Evolutionary conservation across 1,284 basidiomycete genomes (phyloP).

Genomic region (Papiliotrema flavescens): DNA sequence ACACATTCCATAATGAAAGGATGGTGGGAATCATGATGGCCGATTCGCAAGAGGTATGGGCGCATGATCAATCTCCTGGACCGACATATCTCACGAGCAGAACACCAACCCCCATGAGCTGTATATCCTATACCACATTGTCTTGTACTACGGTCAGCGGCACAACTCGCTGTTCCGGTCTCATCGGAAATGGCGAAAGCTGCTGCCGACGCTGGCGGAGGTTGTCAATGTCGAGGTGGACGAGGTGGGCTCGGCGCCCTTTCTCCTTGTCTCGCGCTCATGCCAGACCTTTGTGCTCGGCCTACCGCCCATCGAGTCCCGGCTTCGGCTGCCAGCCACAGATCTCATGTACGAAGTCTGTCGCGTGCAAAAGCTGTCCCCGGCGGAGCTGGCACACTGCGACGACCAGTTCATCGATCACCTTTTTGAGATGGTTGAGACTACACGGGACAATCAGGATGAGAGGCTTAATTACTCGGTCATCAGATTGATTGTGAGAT

Average conservation of each 20-base stretch:
- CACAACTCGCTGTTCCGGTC: slow-evolving; percentile 68
- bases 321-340: slow-evolving; percentile 67
- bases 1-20: slow-evolving; percentile 78
- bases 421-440: slow-evolving; percentile 90
- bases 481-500: slow-evolving; percentile 80
- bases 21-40: slow-evolving; percentile 72
- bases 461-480: slow-evolving; percentile 91
- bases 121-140: slow-evolving; percentile 72
- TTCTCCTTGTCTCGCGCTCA: slow-evolving; percentile 11
- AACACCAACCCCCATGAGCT: slow-evolving; percentile 83
- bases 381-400: slow-evolving; percentile 69
- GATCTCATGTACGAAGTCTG: slow-evolving; percentile 84
- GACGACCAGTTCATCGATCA: slow-evolving; percentile 80
- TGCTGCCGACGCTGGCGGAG: slow-evolving; percentile 73
- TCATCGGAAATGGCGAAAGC: slow-evolving; percentile 72
- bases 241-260: slow-evolving; percentile 30
- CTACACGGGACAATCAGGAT: slow-evolving; percentile 80
- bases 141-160: slow-evolving; percentile 70
- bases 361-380: slow-evolving; percentile 74
- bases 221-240: slow-evolving; percentile 44
- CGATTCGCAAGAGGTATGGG: slow-evolving; percentile 65
- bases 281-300: slow-evolving; percentile 38
- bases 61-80: background rate
- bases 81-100: slow-evolving; percentile 47
- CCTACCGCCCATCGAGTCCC: slow-evolving; percentile 67